phyloP scores from a whole-genome alignment of 495 filamentous ascomycete genomes.

The Aspergillus baeticus region DNA sequence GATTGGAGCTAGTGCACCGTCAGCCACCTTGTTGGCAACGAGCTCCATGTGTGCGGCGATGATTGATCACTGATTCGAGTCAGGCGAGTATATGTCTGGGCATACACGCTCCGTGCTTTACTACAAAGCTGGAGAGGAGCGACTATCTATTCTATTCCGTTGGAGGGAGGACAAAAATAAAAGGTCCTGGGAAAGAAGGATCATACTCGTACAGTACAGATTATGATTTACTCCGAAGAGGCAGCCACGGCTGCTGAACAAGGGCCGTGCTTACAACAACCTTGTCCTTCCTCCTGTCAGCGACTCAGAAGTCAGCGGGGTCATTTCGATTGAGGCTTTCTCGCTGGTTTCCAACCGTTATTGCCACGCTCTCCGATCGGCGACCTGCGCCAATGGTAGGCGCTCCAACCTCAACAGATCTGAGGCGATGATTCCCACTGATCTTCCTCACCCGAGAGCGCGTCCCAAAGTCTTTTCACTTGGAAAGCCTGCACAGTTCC shows the following conservation, averaged over 20 bases:
- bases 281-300: conserved; percentile 11
- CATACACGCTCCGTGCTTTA: neutral
- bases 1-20: conserved; percentile 21
- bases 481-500: conserved; percentile 23
- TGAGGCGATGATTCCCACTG: conserved; percentile 33
- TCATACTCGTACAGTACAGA: neutral
- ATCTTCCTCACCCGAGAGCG: conserved; percentile 35
- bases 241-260: conserved; percentile 7
- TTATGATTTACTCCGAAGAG: conserved; percentile 4
- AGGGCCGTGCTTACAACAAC: conserved; percentile 14
- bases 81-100: conserved; percentile 1
- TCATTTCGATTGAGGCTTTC: conserved; percentile 8
- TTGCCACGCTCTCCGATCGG: conserved; percentile 23
- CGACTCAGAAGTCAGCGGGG: conserved; percentile 11
- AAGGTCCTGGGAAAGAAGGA: neutral
- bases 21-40: conserved; percentile 25
- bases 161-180: neutral
- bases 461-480: conserved; percentile 27
- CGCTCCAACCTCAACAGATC: conserved; percentile 20
- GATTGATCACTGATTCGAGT: conserved; percentile 16
- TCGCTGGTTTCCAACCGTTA: conserved; percentile 8
- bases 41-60: conserved; percentile 25
- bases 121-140: too few species aligned
- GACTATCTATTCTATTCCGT: too few species aligned
- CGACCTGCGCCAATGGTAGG: conserved; percentile 12